Conservation (phyloP, 495 filamentous ascomycete species). For the Aspergillus baeticus region DNA sequence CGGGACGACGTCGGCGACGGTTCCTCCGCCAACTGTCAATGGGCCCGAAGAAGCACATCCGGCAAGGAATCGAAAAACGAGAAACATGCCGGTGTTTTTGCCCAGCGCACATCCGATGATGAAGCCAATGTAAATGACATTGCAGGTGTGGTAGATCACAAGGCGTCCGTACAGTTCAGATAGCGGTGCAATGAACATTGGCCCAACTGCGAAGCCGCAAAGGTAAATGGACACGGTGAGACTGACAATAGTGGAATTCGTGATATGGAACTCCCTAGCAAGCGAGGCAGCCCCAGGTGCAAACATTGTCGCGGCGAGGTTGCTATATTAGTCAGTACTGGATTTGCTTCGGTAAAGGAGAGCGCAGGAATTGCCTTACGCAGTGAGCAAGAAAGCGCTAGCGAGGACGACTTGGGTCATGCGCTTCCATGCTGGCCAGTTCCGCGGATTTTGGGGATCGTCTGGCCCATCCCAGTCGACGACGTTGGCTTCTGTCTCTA, state of each 20-base stretch:
- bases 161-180: not conserved
- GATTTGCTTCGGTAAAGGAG: not conserved
- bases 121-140: not conserved
- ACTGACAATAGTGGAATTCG: not conserved
- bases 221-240: constrained; percentile 1
- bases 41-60: not conserved
- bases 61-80: constrained; percentile 1
- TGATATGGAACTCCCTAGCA: not conserved
- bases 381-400: not conserved
- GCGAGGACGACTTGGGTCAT: not conserved
- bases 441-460: not conserved
- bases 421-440: not conserved
- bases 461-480: constrained; percentile 1
- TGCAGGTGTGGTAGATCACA: not conserved
- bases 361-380: not conserved
- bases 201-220: not conserved
- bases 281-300: not conserved
- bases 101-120: not conserved
- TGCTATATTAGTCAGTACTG: not conserved
- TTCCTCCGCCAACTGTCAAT: not conserved
- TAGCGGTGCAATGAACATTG: not conserved
- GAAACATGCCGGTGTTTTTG: not conserved
- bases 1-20: not conserved
- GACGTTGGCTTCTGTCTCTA: not conserved
- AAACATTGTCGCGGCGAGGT: not conserved